A percentile compares a stretch with the other conserved stretches of the same genome.
phyloP scores from a whole-genome alignment of 2,329 filamentous ascomycete species.

The Diaporthe humulicola region DNA sequence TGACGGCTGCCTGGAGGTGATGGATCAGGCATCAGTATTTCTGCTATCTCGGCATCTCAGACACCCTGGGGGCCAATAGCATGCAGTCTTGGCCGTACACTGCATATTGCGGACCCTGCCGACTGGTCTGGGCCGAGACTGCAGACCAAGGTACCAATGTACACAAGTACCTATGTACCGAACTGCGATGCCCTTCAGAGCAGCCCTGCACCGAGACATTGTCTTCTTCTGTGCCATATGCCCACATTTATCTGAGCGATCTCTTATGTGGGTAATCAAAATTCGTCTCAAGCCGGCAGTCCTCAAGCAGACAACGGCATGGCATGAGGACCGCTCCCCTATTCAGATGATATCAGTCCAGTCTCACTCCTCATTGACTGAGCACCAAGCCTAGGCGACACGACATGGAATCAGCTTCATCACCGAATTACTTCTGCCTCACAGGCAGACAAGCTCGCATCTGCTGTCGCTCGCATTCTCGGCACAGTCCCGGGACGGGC shows the following conservation, averaged over 20 bases:
- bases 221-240: background rate
- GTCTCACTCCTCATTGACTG: background rate
- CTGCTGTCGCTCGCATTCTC: background rate
- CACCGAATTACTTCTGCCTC: constrained; percentile 25
- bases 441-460: background rate
- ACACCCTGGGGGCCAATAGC: background rate
- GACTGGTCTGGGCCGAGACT: constrained; percentile 22
- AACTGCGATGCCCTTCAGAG: background rate
- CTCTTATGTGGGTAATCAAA: background rate
- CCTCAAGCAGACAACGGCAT: background rate
- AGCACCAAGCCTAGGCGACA: background rate
- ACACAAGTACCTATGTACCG: constrained; percentile 8
- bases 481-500: background rate
- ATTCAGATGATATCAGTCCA: background rate
- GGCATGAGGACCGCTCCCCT: background rate
- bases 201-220: constrained; percentile 14
- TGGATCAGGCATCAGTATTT: constrained; percentile 29
- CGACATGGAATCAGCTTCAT: background rate
- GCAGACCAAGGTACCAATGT: background rate
- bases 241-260: background rate
- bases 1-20: constrained; percentile 31
- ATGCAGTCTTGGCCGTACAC: background rate
- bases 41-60: background rate
- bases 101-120: background rate
- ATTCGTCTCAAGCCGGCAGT: background rate